Percentiles rank a stretch among this genome's conserved stretches.
phyloP scores from a whole-genome alignment of 371 early-diverging fungal species.

The Zancudomyces culisetae region DNA sequence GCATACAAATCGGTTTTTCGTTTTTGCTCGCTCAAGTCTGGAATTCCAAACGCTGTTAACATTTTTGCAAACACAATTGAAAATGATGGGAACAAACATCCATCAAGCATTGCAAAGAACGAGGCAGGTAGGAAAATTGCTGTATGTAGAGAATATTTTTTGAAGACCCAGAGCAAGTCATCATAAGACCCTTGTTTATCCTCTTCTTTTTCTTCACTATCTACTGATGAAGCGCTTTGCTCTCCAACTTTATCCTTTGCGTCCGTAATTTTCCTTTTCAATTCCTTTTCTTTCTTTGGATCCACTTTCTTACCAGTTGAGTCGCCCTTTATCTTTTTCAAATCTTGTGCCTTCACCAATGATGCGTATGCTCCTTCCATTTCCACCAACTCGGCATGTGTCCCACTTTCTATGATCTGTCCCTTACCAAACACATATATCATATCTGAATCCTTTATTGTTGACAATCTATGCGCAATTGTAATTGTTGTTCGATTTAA shows the following conservation, averaged over 20 bases:
- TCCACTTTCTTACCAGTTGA: no score
- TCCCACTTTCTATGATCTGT: conserved; percentile 46
- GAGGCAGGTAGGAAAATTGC: no score
- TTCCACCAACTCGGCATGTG: conserved; percentile 45
- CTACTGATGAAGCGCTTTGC: no score
- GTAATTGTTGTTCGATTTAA: conserved; percentile 72
- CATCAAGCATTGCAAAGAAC: no score
- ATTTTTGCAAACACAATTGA: conserved; percentile 29
- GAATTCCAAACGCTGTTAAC: conserved; percentile 17
- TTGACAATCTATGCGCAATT: conserved; percentile 78
- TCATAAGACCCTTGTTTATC: no score
- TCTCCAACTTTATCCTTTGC: no score
- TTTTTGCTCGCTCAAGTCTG: conserved; percentile 11
- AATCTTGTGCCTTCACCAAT: conserved; percentile 18
- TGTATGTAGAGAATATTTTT: no score
- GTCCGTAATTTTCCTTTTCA: no score
- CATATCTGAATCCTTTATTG: conserved; percentile 47
- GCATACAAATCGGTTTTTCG: conserved; percentile 12
- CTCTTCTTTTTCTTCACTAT: no score
- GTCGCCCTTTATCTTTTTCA: no score
- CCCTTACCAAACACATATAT: conserved; percentile 68
- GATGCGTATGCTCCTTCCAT: conserved; percentile 15
- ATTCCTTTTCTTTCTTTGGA: no score
- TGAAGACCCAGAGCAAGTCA: no score
- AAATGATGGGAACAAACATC: conserved; percentile 29